Base-by-base conservation (phyloP, 345 rosid species). In the Chamaenerion angustifolium region DNA sequence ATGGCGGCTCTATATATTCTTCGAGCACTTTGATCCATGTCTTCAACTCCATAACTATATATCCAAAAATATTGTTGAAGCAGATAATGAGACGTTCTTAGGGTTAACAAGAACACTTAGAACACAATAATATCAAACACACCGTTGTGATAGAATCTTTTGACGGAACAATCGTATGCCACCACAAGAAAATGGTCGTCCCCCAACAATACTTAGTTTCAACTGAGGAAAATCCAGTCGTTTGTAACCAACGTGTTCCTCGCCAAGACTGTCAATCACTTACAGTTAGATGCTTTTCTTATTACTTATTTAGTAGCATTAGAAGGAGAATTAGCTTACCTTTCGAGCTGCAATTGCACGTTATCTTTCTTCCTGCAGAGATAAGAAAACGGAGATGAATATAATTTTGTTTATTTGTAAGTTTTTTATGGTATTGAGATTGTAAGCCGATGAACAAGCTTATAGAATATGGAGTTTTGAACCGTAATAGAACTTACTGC, bases 151-250 rank as follows among this genome's bases (percentile, higher is more conserved):
- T 43, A 85, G 68, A 59, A 89, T 81, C 61, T 49, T 71, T 49
- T 70, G 71, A 37, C 85, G 74, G 64, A 67, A 74, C 40, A 89
- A 51, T 49, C 53, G 68, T 56, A 68, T 56, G 9, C 95, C 95
- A 0, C 90, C 97, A 67, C 73, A 70, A 43, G 97, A 85, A 82
- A 89, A 85, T 57, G 95, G 97, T 42, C 90, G 77, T 55, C 90
- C 97, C 65, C 97, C 97, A 53, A 81, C 81, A 62, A 82, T 48
- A 57, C 85, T 85, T 63, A 85, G 75, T 70, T 89, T 85, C 17
- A 68, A 45, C 8, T 52, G 35, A 48, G 87, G 83, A 57, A 79
- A 85, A 66, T 85, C 97, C 64, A 79, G 45, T 61, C 76, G 87
- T 45, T 54, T 53, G 59, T 82, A 85, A 52, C 82, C 90, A 56